Evolutionary conservation across 1,284 basidiomycete species (phyloP), one percentile per base, ranked within the genome.

Genomic region (Fomitopsis palustris): DNA sequence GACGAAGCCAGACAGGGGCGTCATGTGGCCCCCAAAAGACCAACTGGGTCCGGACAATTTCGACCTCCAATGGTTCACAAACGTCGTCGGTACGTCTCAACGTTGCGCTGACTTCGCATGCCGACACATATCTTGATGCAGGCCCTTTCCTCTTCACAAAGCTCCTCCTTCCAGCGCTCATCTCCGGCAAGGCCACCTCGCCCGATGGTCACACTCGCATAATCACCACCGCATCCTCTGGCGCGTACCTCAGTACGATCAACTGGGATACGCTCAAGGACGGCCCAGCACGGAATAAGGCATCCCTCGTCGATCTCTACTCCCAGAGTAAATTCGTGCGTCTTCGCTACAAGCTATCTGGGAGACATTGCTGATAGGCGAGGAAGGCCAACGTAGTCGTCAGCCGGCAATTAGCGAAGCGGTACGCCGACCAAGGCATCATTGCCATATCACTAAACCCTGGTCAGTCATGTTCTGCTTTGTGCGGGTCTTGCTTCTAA

Each of bases 251-350:
- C 17, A 31, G 19, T 14, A 56, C 57, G 5, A 43, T 69, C 49
- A 31, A 66, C 45, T 69, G 60, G 54, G 64, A 69, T 25, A 58
- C 64, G 4, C 61, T 70, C 61, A 62, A 58, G 33, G 67, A 68
- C 31, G 57, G 63, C n/a, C 65, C 63, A 1, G 54, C 41, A 6
- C 53, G 69, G 23, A 31, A 38, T 3, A 67, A 70, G 55, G 37
- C 69, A 2, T 53, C 54, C n/a, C 60, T 62, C 12, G 64, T 64
- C 57, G 29, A 56, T 1, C 69, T 79, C 51, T 81, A 82, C 63
- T 68, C 62, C 33, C 77, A 80, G 65, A 74, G 72, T 63, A 82
- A 82, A 68, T 73, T 77, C 63, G 80, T 73, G 43, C 29, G 65
- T 60, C 1, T 14, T 8, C 33, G 19, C 3, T 17, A 29, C 8